A percentile compares a stretch with the other conserved stretches of the same genome.
Evolutionary conservation across 148 eudicot species (phyloP).

Genomic region (Chenopodium berlandieri): DNA sequence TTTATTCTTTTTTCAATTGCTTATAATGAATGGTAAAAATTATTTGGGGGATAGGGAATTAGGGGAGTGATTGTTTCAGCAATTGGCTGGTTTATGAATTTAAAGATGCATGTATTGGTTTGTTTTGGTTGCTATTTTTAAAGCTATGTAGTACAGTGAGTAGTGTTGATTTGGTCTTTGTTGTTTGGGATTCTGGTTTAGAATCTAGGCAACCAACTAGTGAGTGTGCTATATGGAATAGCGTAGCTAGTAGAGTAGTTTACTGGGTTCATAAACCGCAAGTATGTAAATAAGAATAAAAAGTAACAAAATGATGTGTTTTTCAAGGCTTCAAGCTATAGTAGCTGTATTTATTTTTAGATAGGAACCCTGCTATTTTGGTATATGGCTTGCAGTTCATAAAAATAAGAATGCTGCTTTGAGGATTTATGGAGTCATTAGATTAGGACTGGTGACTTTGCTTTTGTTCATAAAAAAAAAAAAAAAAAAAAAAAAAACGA

Average conservation of each 20-base stretch:
- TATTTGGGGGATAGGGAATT: no score
- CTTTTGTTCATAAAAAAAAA: not conserved
- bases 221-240: not conserved
- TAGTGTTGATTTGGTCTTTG: not conserved
- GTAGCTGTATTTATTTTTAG: not conserved
- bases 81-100: not conserved
- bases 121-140: not conserved
- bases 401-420: not conserved
- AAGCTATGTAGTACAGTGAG: no score
- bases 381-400: not conserved
- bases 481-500: no score
- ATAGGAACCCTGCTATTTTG: not conserved
- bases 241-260: not conserved
- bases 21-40: no score
- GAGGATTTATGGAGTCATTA: not conserved
- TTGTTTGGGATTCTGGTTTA: not conserved
- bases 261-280: not conserved
- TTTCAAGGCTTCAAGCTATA: not conserved
- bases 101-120: not conserved
- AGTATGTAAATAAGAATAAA: not conserved
- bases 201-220: not conserved
- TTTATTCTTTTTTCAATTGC: no score
- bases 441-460: not conserved
- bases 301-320: not conserved
- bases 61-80: no score